Base-by-base conservation (phyloP, 1,139 yeast species). In the Nakaseomyces sp. region DNA sequence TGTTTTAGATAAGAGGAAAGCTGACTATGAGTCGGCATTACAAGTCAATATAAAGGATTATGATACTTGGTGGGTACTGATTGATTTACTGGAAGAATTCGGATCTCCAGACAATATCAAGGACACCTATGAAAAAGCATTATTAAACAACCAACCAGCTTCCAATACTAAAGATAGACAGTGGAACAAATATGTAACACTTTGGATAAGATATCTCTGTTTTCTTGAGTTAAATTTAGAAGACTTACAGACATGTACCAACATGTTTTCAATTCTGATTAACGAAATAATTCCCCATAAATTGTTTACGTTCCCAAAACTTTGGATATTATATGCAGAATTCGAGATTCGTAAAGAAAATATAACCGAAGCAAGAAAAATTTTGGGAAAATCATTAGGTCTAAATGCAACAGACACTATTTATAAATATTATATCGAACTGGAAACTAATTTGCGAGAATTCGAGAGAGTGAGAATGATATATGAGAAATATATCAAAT, bases 61-160 rank as follows among this genome's bases (percentile, higher is more conserved):
- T 60, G 93, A 83, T 56, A 66, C 78, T 0, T 88, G 96, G 96
- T 87, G 95, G 87, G 61, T 76, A 0, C 79, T 80, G 52, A 53
- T 85, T 2, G 70, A 73, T 17, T 56, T 84, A 18, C 51, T 77
- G 8, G 52, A 52, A 39, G 53, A 52, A 8, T 19, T 18, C 24
- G 48, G 51, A 40, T 63, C 63, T 40, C 65, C 71, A 0, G 52
- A 60, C 2, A 61, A 45, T 50, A 58, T 43, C 50, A 52, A 47
- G 61, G 58, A 35, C 7, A 58, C 67, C 1, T 79, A 72, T 54
- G 77, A 76, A 45, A 62, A 71, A 7, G 76, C 85, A 0, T 60
- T 76, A 1, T 50, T 63, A 0, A 40, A 35, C 12, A 48, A 58
- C 2, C 45, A 49, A 2, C 77, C 83, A 0, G 17, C 31, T 1